These are phyloP conservation scores for Leccinum pachyderme DNA, from an alignment of 1,284 basidiomycete genomes.

Conservation along the genomic window DNA sequence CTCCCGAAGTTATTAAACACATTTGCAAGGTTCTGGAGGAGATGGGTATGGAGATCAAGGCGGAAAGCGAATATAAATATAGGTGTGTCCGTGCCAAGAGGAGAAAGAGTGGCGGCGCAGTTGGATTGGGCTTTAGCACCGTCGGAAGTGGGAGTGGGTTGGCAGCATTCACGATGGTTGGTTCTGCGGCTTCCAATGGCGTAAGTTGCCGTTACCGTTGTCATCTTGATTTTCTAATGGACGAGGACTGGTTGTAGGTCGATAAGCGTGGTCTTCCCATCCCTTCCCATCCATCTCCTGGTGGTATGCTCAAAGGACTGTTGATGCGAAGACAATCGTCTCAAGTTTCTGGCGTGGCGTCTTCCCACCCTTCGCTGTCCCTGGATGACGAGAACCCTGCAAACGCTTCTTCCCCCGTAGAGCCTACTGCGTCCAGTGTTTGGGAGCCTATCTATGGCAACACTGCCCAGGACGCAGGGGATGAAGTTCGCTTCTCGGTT, in stretches of 20 bases:
- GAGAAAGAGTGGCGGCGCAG: conserved; percentile 49
- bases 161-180: conserved; percentile 75
- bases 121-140: conserved; percentile 44
- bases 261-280: conserved; percentile 82
- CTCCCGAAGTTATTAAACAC: conserved; percentile 86
- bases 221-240: conserved; percentile 5
- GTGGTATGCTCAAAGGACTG: conserved; percentile 80
- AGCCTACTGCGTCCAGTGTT: conserved; percentile 32
- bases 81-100: conserved; percentile 76
- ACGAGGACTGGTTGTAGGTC: conserved; percentile 46
- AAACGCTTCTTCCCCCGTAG: conserved; percentile 25
- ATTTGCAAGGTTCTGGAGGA: conserved; percentile 75
- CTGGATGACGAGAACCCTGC: conserved; percentile 42
- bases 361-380: conserved; percentile 35
- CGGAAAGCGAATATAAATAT: conserved; percentile 88
- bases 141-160: conserved; percentile 45
- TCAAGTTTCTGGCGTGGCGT: conserved; percentile 51
- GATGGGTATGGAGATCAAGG: conserved; percentile 90
- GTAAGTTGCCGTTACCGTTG: conserved; percentile 43
- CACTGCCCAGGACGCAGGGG: conserved; percentile 73
- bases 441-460: conserved; percentile 77
- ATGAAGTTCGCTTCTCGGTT: conserved; percentile 91
- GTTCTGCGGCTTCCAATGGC: conserved; percentile 77
- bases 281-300: conserved; percentile 68
- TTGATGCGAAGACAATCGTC: conserved; percentile 87